Percentiles rank a stretch among this genome's conserved stretches.
Evolutionary conservation across 345 rosid genomes (phyloP).

Genomic region (Acer saccharum): DNA sequence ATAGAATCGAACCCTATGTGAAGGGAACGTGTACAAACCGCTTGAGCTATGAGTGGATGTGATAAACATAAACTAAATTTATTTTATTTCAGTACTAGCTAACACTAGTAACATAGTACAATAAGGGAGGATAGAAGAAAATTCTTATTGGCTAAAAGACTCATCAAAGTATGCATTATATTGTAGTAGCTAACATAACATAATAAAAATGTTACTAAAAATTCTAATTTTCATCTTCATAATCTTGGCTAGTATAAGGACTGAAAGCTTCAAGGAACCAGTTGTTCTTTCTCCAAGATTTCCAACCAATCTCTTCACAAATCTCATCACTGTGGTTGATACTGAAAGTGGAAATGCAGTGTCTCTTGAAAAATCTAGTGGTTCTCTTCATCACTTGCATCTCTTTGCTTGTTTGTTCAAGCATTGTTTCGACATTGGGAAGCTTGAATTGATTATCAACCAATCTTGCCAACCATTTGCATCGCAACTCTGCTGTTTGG

Average conservation of each 20-base stretch:
- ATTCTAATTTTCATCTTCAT: conserved; percentile 20
- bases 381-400: conserved; percentile 49
- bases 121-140: too few species aligned
- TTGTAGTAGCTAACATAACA: too few species aligned
- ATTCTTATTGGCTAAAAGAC: too few species aligned
- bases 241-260: conserved; percentile 53
- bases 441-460: conserved; percentile 44
- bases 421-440: conserved; percentile 41
- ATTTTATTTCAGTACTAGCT: neutral
- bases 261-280: conserved; percentile 45
- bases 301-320: conserved; percentile 59
- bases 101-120: too few species aligned
- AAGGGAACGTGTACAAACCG: too few species aligned
- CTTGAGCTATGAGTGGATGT: too few species aligned
- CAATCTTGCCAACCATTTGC: conserved; percentile 55
- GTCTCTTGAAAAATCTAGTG: conserved; percentile 47
- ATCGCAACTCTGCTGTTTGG: conserved; percentile 51
- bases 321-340: conserved; percentile 53
- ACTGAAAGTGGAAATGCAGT: conserved; percentile 56
- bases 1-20: too few species aligned
- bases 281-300: conserved; percentile 50
- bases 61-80: too few species aligned
- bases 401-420: conserved; percentile 37
- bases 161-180: too few species aligned
- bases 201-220: too few species aligned